Conservation (phyloP, 495 filamentous ascomycete genomes). For the Oidiodendron maius region DNA sequence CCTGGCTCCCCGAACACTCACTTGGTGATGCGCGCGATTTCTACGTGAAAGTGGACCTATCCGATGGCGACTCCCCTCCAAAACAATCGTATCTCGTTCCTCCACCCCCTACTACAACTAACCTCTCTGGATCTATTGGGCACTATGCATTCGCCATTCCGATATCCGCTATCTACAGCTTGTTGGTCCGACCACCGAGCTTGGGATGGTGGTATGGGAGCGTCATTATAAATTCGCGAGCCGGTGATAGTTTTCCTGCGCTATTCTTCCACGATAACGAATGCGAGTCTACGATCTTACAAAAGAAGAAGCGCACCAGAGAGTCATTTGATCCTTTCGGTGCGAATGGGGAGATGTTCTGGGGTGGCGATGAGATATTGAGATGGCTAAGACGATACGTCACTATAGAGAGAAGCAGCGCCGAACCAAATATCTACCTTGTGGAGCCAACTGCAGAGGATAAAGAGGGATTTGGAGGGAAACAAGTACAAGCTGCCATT, state of each 20-base stretch:
- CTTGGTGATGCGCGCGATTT: slow-evolving; percentile 80
- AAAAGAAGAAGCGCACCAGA: slow-evolving; percentile 76
- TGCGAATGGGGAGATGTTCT: slow-evolving; percentile 80
- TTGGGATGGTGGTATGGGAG: slow-evolving; percentile 98
- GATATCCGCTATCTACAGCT: slow-evolving; percentile 79
- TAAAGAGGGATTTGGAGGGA: slow-evolving; percentile 69
- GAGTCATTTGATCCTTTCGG: slow-evolving; percentile 89
- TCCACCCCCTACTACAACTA: slow-evolving; percentile 76
- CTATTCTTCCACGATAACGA: slow-evolving; percentile 97
- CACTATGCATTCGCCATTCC: slow-evolving; percentile 91
- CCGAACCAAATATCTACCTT: slow-evolving; percentile 84
- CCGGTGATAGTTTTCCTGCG: slow-evolving; percentile 87
- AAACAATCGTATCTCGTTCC: slow-evolving; percentile 88
- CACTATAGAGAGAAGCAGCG: slow-evolving; percentile 69
- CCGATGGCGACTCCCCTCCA: slow-evolving; percentile 72
- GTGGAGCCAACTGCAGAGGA: slow-evolving; percentile 85
- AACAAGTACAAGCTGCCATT: slow-evolving; percentile 38
- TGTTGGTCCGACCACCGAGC: slow-evolving; percentile 87
- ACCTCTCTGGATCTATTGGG: slow-evolving; percentile 62
- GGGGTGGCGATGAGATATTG: slow-evolving; percentile 95
- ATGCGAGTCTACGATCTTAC: slow-evolving; percentile 90
- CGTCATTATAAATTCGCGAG: slow-evolving; percentile 82
- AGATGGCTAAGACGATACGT: slow-evolving; percentile 86
- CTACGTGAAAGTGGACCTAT: slow-evolving; percentile 91
- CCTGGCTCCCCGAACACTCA: slow-evolving; percentile 90